Percentiles rank a stretch among this genome's conserved stretches.
Conservation (phyloP, 179 eudicot genomes). For the Nepenthes alata region DNA sequence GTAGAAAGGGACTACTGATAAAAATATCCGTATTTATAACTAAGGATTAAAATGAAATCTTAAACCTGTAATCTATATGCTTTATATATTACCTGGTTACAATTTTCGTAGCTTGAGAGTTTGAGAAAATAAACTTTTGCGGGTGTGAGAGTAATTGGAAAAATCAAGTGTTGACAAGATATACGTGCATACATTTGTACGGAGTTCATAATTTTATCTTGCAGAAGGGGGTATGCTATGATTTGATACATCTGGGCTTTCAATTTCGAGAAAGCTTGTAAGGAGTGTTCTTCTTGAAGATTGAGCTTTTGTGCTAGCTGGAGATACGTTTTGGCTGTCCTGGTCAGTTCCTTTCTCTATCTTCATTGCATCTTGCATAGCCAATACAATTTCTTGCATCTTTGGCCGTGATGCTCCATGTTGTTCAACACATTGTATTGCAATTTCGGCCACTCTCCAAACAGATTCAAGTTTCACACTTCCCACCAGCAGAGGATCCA, state of each 20-base stretch:
- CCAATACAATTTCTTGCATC: constrained; percentile 83
- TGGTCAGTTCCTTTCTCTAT: constrained; percentile 57
- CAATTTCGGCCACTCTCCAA: constrained; percentile 91
- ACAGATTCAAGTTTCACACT: constrained; percentile 64
- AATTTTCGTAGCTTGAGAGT: too few species aligned
- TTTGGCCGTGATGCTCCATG: constrained; percentile 61
- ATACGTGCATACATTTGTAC: too few species aligned
- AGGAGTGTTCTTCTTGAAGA: constrained; percentile 68
- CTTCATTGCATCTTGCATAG: constrained; percentile 83
- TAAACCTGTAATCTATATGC: too few species aligned
- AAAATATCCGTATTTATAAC: too few species aligned
- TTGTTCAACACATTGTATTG: constrained; percentile 72
- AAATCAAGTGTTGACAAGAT: too few species aligned
- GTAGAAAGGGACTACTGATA: too few species aligned
- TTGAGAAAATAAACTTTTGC: too few species aligned
- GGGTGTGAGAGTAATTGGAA: too few species aligned
- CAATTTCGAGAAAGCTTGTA: constrained; percentile 78
- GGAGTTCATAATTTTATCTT: constrained; percentile 23
- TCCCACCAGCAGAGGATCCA: constrained; percentile 61
- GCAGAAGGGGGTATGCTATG: constrained; percentile 57
- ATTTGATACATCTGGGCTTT: constrained; percentile 74
- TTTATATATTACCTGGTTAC: too few species aligned
- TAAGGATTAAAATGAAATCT: too few species aligned
- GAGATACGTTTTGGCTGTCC: constrained; percentile 20
- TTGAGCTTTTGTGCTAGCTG: constrained; percentile 42